phyloP scores from a whole-genome alignment of 306 rosid genomes.

The Prunus mume region DNA sequence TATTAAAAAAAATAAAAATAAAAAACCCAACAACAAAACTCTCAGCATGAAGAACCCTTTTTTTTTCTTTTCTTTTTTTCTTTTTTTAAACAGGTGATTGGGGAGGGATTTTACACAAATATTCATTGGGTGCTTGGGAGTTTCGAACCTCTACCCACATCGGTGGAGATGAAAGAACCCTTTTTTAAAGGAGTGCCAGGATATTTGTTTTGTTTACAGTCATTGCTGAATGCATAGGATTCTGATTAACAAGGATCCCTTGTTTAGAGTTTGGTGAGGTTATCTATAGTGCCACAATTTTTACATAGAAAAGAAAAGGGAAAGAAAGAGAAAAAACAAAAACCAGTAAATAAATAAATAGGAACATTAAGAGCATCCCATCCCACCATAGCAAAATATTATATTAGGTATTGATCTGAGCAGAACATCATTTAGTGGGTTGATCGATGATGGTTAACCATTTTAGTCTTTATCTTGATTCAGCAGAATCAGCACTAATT shows the following conservation, averaged over 20 bases:
- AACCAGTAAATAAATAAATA: neutral
- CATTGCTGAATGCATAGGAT: neutral
- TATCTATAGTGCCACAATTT: neutral
- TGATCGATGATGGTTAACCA: neutral
- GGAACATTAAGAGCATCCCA: neutral
- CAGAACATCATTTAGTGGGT: constrained; percentile 1
- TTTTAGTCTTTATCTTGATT: neutral
- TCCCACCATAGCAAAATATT: neutral
- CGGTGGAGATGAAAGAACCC: neutral
- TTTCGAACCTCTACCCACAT: too few relatives aligned
- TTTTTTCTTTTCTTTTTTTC: too few relatives aligned
- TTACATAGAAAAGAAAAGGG: neutral
- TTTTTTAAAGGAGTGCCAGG: neutral
- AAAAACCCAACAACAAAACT: too few relatives aligned
- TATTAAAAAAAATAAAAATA: too few relatives aligned
- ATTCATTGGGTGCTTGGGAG: too few relatives aligned
- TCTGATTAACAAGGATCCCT: too few relatives aligned
- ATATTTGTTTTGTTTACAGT: neutral
- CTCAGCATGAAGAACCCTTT: neutral
- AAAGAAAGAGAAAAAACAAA: neutral
- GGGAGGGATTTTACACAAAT: too few relatives aligned
- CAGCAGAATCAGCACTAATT: neutral
- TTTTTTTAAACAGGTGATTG: too few relatives aligned
- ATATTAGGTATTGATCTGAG: neutral
- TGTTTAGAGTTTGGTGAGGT: neutral